Base-by-base conservation (phyloP, 1,139 yeast genomes). In the Zygotorulaspora mrakii region DNA sequence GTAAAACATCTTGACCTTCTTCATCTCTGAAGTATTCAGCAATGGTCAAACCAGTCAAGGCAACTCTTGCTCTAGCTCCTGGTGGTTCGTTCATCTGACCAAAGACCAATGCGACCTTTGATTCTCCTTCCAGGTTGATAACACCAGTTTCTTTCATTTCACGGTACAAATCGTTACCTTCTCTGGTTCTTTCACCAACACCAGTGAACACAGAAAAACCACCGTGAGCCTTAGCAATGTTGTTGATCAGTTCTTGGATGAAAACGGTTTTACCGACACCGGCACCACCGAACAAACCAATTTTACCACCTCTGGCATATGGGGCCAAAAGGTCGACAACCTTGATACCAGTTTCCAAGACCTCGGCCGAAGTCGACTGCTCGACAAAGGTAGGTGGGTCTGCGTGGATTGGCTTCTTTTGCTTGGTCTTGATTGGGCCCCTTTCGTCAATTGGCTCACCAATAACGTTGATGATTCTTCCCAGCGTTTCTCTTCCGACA, bases 81-180 rank as follows among this genome's bases (percentile, higher is more conserved):
- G 98, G 98, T 68, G 98, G 98, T 81, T 91, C 98, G 81, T 91
- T 91, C 98, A 91, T 91, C 79, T 91, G 98, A 73, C 98, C 98
- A 79, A 91, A 91, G 56, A 91, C 98, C 68, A 91, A 81, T 61
- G 98, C 95, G 75, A 91, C 98, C 83, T 91, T 91, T 67, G 98
- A 91, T 62, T 91, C 98, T 74, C 98, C 98, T 69, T 91, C 97
- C 64, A 88, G 80, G 85, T 91, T 88, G 74, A 91, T 91, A 76
- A 91, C 97, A 82, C 97, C 97, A 60, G 98, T 89, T 79, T 91
- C 98, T 71, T 83, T 88, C 98, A 91, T 91, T 79, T 91, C 98
- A 81, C 96, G 94, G 94, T 91, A 91, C 75, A 91, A 82, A 83
- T 91, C 98, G 81, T 91, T 91, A 87, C 98, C 98, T 78, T 91